Evolutionary conservation across 257 asterid genomes (phyloP), one percentile per base, ranked within the genome.

Genomic region (Dorcoceras hygrometricum): DNA sequence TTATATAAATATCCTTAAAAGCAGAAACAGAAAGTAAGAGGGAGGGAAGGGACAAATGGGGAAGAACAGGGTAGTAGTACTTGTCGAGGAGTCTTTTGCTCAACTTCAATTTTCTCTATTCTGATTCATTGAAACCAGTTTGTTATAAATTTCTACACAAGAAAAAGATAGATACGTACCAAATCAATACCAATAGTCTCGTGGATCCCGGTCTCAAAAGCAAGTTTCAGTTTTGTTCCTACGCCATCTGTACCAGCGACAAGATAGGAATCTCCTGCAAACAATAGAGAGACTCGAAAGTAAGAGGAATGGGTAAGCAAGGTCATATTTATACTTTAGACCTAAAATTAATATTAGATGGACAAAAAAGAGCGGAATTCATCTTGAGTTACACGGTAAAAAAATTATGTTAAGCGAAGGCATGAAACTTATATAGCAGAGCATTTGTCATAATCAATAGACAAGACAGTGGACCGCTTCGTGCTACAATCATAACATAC

Each of bases 181-280:
- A 93, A 79, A 82, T 93, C 99, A 79, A 93, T 88, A 73, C 99
- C 99, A 62, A 93, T 93, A 61, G 95, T 93, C 22, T 90, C 95
- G 51, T 93, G 99, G 63, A 90, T 88, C 71, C 92, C 97, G 19
- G 99, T 88, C 80, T 93, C 99, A 68, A 88, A 93, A 69, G 99
- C 99, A 57, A 93, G 80, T 82, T 93, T 93, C 62, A 93, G 95
- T 63, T 93, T 93, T 26, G 97, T 90, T 57, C 99, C 99, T 43
- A 93, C 97, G 31, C 99, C 97, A 78, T 93, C 99, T 2, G 97
- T 93, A 34, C 99, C 98, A 57, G 99, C 97, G 32, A 93, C 99
- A 22, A 93, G 88, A 75, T 90, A 90, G 10, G 94, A 84, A 80
- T 93, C 97, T 32, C 96, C 99, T 90, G 82, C 12, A 63, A 70